Evolutionary conservation across 805 yeast genomes (phyloP).

Genomic region (Sungouiozyma intestinalis): DNA sequence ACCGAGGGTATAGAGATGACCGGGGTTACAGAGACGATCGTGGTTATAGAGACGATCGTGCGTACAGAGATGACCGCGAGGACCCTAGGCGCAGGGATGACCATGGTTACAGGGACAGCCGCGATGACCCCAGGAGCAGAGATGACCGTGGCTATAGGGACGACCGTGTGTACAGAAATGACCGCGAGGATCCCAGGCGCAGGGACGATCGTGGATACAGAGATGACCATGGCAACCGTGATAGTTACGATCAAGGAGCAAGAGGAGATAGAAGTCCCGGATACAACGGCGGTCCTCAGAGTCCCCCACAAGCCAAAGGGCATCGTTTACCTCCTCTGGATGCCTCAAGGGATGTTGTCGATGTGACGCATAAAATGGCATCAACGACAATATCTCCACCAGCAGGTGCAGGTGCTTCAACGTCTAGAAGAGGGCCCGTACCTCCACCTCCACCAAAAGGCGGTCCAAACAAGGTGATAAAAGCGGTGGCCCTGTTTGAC

Average conservation of each 20-base stretch:
- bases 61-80: background rate
- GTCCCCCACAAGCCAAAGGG: background rate
- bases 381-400: background rate
- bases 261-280: background rate
- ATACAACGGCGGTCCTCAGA: background rate
- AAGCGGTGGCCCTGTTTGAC: constrained; percentile 81
- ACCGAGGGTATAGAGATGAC: constrained; percentile 1
- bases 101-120: constrained; percentile 1
- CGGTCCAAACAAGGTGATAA: constrained; percentile 16
- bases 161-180: constrained; percentile 1
- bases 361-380: background rate
- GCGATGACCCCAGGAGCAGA: constrained; percentile 1
- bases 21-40: constrained; percentile 1
- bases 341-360: background rate
- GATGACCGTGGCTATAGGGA: background rate
- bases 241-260: background rate
- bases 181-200: background rate
- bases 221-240: background rate
- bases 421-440: background rate
- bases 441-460: constrained; percentile 2
- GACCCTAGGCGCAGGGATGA: background rate
- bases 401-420: background rate
- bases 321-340: background rate
- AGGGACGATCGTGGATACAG: constrained; percentile 1
- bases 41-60: background rate